Evolutionary conservation across 331 rosid genomes (phyloP).

Genomic region (Ulmus americana): DNA sequence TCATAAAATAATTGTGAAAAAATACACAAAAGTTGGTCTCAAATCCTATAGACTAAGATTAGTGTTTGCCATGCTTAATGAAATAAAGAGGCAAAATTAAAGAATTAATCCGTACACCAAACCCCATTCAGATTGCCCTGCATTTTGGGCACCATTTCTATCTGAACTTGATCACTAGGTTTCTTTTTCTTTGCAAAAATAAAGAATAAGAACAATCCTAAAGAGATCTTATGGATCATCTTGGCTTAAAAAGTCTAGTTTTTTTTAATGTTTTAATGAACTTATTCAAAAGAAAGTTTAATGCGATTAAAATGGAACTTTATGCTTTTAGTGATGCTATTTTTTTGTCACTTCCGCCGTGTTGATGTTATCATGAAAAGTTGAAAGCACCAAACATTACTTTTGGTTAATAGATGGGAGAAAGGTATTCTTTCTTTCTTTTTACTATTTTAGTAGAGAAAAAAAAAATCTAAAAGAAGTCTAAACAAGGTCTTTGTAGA

Average conservation of each 20-base stretch:
- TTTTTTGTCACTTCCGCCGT: neutral
- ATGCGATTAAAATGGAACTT: neutral
- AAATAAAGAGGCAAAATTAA: constrained; percentile 16
- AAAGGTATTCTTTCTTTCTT: neutral
- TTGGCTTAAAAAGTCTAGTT: neutral
- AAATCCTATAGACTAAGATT: constrained; percentile 14
- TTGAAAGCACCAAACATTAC: constrained; percentile 19
- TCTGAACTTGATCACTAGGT: neutral
- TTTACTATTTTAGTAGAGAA: neutral
- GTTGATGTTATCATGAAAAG: constrained; percentile 27
- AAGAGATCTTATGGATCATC: neutral
- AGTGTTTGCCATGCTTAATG: constrained; percentile 17
- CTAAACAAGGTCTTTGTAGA: neutral
- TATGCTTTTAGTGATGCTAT: neutral
- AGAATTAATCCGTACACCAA: neutral
- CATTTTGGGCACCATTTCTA: neutral
- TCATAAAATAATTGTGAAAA: constrained; percentile 6
- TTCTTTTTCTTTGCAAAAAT: too few species aligned
- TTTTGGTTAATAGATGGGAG: constrained; percentile 16
- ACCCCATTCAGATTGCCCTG: neutral
- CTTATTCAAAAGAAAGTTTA: neutral
- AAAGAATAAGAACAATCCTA: neutral
- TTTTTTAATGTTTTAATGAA: neutral
- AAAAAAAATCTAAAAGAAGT: neutral
- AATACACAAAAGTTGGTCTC: constrained; percentile 9